Percentiles rank a stretch among this genome's conserved stretches.
Evolutionary conservation across 805 yeast genomes (phyloP).

Genomic region (Kazachstania kunashirensis): DNA sequence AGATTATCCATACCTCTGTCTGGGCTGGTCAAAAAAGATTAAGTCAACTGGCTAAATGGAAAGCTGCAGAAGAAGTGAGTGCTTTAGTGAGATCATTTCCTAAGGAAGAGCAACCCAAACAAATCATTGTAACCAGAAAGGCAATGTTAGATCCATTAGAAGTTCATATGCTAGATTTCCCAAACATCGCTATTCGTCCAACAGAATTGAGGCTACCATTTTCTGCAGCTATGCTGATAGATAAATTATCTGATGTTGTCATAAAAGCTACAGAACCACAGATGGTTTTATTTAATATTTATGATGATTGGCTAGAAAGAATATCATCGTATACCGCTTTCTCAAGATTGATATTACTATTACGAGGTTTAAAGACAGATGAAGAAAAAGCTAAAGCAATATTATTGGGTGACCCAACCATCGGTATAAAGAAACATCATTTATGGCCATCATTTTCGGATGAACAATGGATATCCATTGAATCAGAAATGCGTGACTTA

Average conservation of each 20-base stretch:
- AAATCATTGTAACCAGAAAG: slow-evolving; percentile 78
- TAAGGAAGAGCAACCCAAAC: slow-evolving; percentile 89
- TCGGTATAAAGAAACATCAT: slow-evolving; percentile 66
- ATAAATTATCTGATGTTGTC: slow-evolving; percentile 68
- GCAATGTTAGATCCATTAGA: slow-evolving; percentile 92
- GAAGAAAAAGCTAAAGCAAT: slow-evolving; percentile 68
- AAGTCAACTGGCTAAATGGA: slow-evolving; percentile 93
- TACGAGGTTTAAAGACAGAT: slow-evolving; percentile 72
- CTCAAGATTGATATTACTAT: slow-evolving; percentile 71
- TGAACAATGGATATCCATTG: slow-evolving; percentile 89
- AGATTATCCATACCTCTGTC: slow-evolving; percentile 84
- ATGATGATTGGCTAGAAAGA: slow-evolving; percentile 85
- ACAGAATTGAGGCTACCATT: slow-evolving; percentile 87
- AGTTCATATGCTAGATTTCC: slow-evolving; percentile 94
- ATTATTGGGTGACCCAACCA: slow-evolving; percentile 62
- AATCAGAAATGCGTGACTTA: slow-evolving; percentile 77
- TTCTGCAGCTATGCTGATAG: slow-evolving; percentile 73
- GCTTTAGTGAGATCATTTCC: slow-evolving; percentile 84
- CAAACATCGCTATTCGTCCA: slow-evolving; percentile 79
- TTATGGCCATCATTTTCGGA: slow-evolving; percentile 86
- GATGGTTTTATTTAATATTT: slow-evolving; percentile 81
- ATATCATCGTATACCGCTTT: slow-evolving; percentile 90
- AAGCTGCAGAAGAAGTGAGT: slow-evolving; percentile 95
- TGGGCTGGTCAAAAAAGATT: slow-evolving; percentile 96
- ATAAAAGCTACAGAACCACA: slow-evolving; percentile 85